phyloP scores from a whole-genome alignment of 257 asterid species.

The Gynochthodes officinalis region DNA sequence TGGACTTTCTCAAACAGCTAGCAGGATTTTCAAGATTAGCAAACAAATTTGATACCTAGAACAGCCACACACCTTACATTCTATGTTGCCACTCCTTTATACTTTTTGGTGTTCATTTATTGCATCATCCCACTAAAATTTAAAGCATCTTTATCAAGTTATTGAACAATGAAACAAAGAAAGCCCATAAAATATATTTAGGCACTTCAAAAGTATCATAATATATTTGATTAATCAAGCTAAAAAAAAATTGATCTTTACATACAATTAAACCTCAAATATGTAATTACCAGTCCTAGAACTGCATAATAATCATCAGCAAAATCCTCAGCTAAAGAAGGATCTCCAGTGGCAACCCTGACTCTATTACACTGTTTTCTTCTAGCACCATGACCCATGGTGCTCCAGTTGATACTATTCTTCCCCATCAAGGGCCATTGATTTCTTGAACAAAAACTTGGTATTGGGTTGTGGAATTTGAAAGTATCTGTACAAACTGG shows the following conservation, averaged over 20 bases:
- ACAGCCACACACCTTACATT: neutral
- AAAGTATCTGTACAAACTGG: constrained; percentile 73
- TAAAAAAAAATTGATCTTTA: neutral
- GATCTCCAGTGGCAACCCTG: constrained; percentile 55
- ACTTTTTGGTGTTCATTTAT: neutral
- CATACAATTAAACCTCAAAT: neutral
- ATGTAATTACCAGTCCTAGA: constrained; percentile 70
- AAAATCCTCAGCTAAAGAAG: constrained; percentile 47
- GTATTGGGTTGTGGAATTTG: constrained; percentile 52
- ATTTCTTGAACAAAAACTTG: constrained; percentile 41
- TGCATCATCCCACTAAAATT: neutral
- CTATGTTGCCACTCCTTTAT: neutral
- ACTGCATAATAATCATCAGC: constrained; percentile 88
- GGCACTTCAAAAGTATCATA: neutral
- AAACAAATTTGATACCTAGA: neutral
- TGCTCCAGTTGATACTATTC: constrained; percentile 43
- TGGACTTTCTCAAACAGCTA: too few relatives aligned
- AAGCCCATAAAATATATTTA: neutral
- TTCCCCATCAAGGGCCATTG: constrained; percentile 31
- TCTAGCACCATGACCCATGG: constrained; percentile 32
- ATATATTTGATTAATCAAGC: neutral
- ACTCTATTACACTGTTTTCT: constrained; percentile 46
- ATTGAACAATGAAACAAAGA: neutral
- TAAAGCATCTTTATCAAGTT: neutral
- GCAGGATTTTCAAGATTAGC: neutral